Conservation (phyloP, 768 basidiomycete genomes). For the Podaxis sp. region DNA sequence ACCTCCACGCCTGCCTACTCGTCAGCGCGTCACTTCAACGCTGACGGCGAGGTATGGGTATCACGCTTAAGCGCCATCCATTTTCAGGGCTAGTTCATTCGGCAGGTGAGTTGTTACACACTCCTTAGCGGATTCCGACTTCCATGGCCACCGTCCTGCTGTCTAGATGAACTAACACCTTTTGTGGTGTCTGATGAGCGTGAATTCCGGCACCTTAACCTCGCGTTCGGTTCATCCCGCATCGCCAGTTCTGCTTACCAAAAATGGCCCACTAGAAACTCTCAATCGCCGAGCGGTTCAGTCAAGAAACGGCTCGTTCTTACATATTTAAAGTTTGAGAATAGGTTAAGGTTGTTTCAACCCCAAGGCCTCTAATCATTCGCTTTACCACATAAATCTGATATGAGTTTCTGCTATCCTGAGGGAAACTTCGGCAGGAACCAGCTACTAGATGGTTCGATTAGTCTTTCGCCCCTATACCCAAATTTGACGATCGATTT, state of each 20-base stretch:
- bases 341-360: constrained; percentile 86
- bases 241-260: constrained; percentile 70
- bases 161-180: constrained; percentile 76
- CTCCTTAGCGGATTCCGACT: constrained; percentile 85
- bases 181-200: constrained; percentile 85
- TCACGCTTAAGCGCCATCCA: constrained; percentile 87
- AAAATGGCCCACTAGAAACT: constrained; percentile 83
- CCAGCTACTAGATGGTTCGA: constrained; percentile 94
- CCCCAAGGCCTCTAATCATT: constrained; percentile 93
- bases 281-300: constrained; percentile 82
- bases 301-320: constrained; percentile 81
- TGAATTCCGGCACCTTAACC: constrained; percentile 80
- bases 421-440: constrained; percentile 90
- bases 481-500: constrained; percentile 95
- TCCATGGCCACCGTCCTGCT: constrained; percentile 88
- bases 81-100: constrained; percentile 91
- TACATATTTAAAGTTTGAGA: constrained; percentile 84
- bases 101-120: constrained; percentile 90
- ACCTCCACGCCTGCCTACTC: constrained; percentile 81
- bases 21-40: constrained; percentile 68
- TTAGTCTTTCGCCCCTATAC: constrained; percentile 97
- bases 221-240: constrained; percentile 70
- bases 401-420: constrained; percentile 55
- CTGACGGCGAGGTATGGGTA: constrained; percentile 83
- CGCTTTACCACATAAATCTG: constrained; percentile 74